These are phyloP conservation scores for Penicillium angulare DNA, from an alignment of 495 filamentous ascomycete genomes.

Conservation along the genomic window DNA sequence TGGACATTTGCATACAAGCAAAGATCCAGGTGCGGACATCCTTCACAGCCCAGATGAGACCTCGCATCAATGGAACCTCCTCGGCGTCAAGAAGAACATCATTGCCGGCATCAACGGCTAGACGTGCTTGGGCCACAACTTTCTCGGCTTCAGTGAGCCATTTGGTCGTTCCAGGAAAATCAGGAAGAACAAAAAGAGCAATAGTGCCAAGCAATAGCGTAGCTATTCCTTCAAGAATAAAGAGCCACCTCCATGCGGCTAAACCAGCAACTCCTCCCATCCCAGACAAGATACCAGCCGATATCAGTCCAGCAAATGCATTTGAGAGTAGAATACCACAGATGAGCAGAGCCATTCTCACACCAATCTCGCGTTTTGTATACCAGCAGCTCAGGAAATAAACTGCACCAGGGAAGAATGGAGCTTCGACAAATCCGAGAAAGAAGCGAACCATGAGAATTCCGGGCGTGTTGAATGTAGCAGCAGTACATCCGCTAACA, in stretches of 20 bases:
- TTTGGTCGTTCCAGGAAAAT: slow-evolving; percentile 72
- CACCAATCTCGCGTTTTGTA: slow-evolving; percentile 47
- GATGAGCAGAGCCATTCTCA: slow-evolving; percentile 50
- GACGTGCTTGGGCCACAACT: slow-evolving; percentile 63
- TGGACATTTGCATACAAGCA: slow-evolving; percentile 59
- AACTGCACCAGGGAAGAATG: slow-evolving; percentile 48
- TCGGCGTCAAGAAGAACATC: slow-evolving; percentile 67
- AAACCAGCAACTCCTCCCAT: slow-evolving; percentile 45
- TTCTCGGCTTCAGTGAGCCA: slow-evolving; percentile 73
- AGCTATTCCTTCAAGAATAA: slow-evolving; percentile 70
- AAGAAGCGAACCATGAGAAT: slow-evolving; percentile 68
- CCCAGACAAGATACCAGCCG: slow-evolving; percentile 43
- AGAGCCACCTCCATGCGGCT: slow-evolving; percentile 52
- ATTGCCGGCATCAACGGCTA: slow-evolving; percentile 76
- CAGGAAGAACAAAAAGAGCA: slow-evolving; percentile 64
- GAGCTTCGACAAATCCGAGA: slow-evolving; percentile 62
- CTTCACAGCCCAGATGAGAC: slow-evolving; percentile 63
- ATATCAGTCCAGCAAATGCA: slow-evolving; percentile 66
- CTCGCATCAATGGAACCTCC: slow-evolving; percentile 63
- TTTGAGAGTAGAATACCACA: slow-evolving; percentile 53
- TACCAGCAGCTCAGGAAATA: slow-evolving; percentile 53
- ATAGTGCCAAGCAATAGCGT: slow-evolving; percentile 52
- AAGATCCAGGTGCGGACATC: slow-evolving; percentile 72
- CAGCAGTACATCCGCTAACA: slow-evolving; percentile 64
- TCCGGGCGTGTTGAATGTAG: slow-evolving; percentile 55